phyloP scores from a whole-genome alignment of 2,329 filamentous ascomycete genomes.

The Pseudogymnoascus sp. region DNA sequence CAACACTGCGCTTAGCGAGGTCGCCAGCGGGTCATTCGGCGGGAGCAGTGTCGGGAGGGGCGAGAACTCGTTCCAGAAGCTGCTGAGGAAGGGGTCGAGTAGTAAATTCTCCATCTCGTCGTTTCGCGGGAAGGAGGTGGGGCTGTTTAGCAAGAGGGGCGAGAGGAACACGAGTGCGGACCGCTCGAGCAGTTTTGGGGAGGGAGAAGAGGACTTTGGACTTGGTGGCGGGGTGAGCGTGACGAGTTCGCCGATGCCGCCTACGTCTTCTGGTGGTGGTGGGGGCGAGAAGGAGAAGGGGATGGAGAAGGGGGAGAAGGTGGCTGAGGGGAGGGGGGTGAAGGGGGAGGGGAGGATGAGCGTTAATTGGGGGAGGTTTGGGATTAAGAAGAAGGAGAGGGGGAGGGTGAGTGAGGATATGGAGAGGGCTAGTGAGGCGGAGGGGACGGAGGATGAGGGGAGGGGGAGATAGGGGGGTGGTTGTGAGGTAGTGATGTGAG shows the following conservation, averaged over 20 bases:
- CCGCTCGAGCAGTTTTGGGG: slow-evolving; percentile 47
- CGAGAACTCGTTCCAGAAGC: slow-evolving; percentile 42
- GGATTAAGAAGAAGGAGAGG: slow-evolving; percentile 20
- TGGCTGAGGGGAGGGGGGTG: neutral
- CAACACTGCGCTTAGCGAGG: slow-evolving; percentile 31
- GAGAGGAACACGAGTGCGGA: slow-evolving; percentile 42
- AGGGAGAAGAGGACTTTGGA: slow-evolving; percentile 42
- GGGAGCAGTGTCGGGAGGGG: neutral
- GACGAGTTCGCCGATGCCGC: slow-evolving; percentile 37
- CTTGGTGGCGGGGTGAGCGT: slow-evolving; percentile 37
- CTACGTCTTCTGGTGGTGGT: slow-evolving; percentile 42
- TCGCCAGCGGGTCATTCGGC: neutral
- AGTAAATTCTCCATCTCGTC: slow-evolving; percentile 57
- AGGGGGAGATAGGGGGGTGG: neutral
- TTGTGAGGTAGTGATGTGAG: neutral
- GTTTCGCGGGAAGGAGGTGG: slow-evolving; percentile 41
- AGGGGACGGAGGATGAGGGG: slow-evolving; percentile 23
- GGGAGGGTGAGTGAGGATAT: slow-evolving; percentile 24
- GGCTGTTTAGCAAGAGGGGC: neutral
- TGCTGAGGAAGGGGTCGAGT: slow-evolving; percentile 57
- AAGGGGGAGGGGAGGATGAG: slow-evolving; percentile 23
- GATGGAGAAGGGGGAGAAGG: slow-evolving; percentile 30
- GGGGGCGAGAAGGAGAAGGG: slow-evolving; percentile 35
- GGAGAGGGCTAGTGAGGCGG: slow-evolving; percentile 23
- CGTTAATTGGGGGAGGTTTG: slow-evolving; percentile 25